Evolutionary conservation across 768 basidiomycete species (phyloP), one percentile per base, ranked within the genome.

Genomic region (Suillus brevipes): DNA sequence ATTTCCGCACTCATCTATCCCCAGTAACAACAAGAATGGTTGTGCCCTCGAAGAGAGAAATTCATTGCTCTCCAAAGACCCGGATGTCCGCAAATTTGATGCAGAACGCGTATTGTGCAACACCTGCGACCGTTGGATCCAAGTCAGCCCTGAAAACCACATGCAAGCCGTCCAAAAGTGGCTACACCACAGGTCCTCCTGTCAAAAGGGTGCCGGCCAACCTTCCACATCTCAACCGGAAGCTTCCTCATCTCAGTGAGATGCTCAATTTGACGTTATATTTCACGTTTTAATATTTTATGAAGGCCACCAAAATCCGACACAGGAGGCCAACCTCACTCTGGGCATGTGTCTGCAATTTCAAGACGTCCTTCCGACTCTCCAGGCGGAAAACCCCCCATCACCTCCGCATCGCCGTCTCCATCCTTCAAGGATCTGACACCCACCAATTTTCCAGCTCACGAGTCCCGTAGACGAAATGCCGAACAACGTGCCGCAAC

Each of bases 401-500:
- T 66, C 14, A 77, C 52, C 9, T 40, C 55, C 55, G 66, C 47
- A 68, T 76, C 76, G 31, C 77, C 78, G 28, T 69, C 73, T 60
- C 72, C 82, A 16, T 78, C 82, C 34, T 84, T 85, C 75, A 85
- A 85, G 71, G 86, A 87, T 69, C 82, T 87, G 64, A 85, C 78
- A n/a, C 85, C 87, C 0, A 74, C 78, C 31, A 87, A 81, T 71
- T 89, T 84, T 66, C 83, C 86, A 9, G 76, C 81, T 28, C 78
- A 89, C 66, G 91, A 91, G 69, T 87, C 89, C 18, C 85, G 90
- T 28, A 79, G 89, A 34, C 84, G 89, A 63, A 92, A 90, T 68
- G 90, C 91, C 23, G 91, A 92, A 70, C 90, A 92, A 75, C 86
- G 91, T 37, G 89, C 88, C 0, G 89, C 89, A 12, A 85, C 85